Conservation (phyloP, 495 filamentous ascomycete species). For the Xylaria cubensis region DNA sequence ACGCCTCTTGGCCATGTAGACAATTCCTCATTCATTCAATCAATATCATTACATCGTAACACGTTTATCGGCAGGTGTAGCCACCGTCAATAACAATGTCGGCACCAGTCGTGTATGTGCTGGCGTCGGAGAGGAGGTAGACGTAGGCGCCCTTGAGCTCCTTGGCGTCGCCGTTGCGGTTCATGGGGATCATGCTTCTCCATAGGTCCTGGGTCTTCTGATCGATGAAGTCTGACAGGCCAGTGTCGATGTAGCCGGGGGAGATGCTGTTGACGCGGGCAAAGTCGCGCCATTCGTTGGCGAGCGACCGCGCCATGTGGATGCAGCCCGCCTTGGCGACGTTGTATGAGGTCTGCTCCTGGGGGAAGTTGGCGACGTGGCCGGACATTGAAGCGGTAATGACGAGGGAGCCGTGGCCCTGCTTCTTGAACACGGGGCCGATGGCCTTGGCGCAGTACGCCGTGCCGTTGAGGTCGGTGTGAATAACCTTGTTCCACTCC, state of each 20-base stretch:
- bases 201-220: slow-evolving; percentile 74
- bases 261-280: slow-evolving; percentile 80
- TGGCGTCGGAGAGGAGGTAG: slow-evolving; percentile 76
- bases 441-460: slow-evolving; percentile 68
- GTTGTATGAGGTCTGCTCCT: slow-evolving; percentile 80
- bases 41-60: slow-evolving; percentile 9
- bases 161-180: slow-evolving; percentile 74
- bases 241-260: slow-evolving; percentile 83
- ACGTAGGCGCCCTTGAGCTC: slow-evolving; percentile 87
- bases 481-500: slow-evolving; percentile 61
- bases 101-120: slow-evolving; percentile 59
- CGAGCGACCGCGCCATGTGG: slow-evolving; percentile 74
- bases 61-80: slow-evolving; percentile 42
- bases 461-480: slow-evolving; percentile 69
- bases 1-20: slow-evolving; percentile 16
- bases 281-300: slow-evolving; percentile 81
- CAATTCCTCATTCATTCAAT: slow-evolving; percentile 2
- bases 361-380: slow-evolving; percentile 76
- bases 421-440: slow-evolving; percentile 64
- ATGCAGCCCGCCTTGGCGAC: slow-evolving; percentile 81
- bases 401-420: slow-evolving; percentile 55
- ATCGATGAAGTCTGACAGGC: slow-evolving; percentile 76
- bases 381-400: slow-evolving; percentile 73
- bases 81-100: slow-evolving; percentile 65
- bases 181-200: slow-evolving; percentile 80